A percentile compares a stretch with the other conserved stretches of the same genome.
These are phyloP conservation scores for Aspergillus sp. DNA, from an alignment of 2,329 filamentous ascomycete species.

Conservation along the genomic window DNA sequence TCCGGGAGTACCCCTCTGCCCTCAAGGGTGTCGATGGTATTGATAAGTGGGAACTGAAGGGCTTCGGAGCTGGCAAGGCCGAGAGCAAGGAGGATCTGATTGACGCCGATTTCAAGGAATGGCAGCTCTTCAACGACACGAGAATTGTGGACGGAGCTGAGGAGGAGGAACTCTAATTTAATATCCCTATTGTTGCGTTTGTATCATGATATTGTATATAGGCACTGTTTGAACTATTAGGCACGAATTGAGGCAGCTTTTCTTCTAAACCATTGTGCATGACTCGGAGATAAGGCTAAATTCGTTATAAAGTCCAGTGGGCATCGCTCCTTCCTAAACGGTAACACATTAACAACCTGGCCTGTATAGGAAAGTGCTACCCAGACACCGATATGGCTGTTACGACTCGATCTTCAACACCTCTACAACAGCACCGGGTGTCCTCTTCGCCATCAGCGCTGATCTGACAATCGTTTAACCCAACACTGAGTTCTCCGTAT, in stretches of 20 bases:
- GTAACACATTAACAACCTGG: too few relatives aligned
- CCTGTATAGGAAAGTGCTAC: too few relatives aligned
- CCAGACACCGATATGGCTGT: too few relatives aligned
- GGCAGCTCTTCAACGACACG: constrained; percentile 12
- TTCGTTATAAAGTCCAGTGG: too few relatives aligned
- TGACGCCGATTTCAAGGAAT: constrained; percentile 12
- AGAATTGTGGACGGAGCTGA: constrained; percentile 1
- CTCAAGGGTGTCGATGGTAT: constrained; percentile 46
- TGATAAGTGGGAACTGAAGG: constrained; percentile 50
- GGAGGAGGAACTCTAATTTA: constrained; percentile 8
- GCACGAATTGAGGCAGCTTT: not conserved
- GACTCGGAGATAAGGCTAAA: too few relatives aligned
- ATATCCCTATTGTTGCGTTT: not conserved
- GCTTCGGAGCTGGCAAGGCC: constrained; percentile 48
- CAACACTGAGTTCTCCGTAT: too few relatives aligned
- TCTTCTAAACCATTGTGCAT: too few relatives aligned
- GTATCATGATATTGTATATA: not conserved
- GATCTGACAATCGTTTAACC: too few relatives aligned
- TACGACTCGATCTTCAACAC: too few relatives aligned
- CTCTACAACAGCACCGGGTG: too few relatives aligned
- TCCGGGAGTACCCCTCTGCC: constrained; percentile 39
- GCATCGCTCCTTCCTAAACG: too few relatives aligned
- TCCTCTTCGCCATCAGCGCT: too few relatives aligned
- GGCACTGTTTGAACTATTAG: not conserved
- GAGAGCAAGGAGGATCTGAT: constrained; percentile 38